These are phyloP conservation scores for Biscutella auriculata DNA, from an alignment of 441 rosid species.

Conservation along the genomic window DNA sequence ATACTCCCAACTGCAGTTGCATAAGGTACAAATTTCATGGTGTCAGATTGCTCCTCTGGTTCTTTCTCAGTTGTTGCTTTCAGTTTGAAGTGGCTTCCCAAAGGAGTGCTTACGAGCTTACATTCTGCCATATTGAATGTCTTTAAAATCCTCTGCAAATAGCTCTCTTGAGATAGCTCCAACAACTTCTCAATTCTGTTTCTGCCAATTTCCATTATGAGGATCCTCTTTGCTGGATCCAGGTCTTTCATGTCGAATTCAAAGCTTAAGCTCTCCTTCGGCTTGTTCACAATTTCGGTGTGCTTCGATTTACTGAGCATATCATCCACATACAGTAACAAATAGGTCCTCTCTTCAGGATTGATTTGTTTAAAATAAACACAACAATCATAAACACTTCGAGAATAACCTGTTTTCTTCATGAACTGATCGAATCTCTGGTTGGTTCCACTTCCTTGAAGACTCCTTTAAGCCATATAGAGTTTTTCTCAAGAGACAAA, in stretches of 20 bases:
- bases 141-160: neutral
- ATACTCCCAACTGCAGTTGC: neutral
- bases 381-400: too few species aligned
- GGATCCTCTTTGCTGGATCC: neutral
- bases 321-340: neutral
- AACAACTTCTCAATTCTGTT: neutral
- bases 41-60: neutral
- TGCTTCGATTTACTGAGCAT: neutral
- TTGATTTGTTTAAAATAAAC: too few species aligned
- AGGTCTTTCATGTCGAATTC: neutral
- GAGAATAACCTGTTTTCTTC: neutral
- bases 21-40: neutral
- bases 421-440: neutral
- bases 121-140: neutral
- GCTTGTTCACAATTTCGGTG: accelerated
- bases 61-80: neutral
- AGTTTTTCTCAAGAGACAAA: neutral
- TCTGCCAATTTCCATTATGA: neutral
- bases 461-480: neutral
- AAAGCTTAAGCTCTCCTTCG: accelerated
- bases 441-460: neutral
- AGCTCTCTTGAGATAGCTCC: neutral
- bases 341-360: too few species aligned
- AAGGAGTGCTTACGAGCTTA: neutral
- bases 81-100: neutral